These are phyloP conservation scores for Alternaria hordeiaustralica DNA, from an alignment of 2,329 filamentous ascomycete genomes.

Conservation along the genomic window DNA sequence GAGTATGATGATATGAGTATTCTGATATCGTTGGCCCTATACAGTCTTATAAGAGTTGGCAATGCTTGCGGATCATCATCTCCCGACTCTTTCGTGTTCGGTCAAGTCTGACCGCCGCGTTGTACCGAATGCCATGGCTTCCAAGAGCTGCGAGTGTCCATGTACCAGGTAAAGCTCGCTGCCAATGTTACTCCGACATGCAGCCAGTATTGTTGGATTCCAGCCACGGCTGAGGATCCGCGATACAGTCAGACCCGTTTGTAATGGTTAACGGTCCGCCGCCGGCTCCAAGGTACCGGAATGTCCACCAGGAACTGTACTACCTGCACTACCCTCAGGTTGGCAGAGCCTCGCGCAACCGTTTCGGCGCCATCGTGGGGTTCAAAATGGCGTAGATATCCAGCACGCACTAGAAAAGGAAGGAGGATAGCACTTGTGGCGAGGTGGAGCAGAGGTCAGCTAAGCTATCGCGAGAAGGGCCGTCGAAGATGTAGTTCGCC, in stretches of 20 bases:
- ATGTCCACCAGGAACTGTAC: neutral
- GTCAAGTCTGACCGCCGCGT: neutral
- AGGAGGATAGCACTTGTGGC: slow-evolving; percentile 8
- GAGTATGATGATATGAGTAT: neutral
- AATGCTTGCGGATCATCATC: neutral
- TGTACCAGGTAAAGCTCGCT: slow-evolving; percentile 9
- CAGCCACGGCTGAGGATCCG: neutral
- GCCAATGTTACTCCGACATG: slow-evolving; percentile 1
- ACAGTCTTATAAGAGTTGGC: neutral
- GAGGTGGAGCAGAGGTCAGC: neutral
- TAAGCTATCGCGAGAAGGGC: slow-evolving; percentile 3
- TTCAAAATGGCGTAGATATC: neutral
- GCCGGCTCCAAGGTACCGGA: slow-evolving; percentile 12
- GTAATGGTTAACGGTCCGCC: slow-evolving; percentile 17
- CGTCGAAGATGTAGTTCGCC: slow-evolving; percentile 13
- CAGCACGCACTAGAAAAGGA: slow-evolving; percentile 1
- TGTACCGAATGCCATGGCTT: slow-evolving; percentile 20
- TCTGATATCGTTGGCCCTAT: neutral
- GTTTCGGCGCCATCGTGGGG: slow-evolving; percentile 6
- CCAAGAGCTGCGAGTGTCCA: slow-evolving; percentile 20
- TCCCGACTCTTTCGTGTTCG: neutral
- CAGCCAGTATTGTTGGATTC: neutral
- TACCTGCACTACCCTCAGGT: neutral
- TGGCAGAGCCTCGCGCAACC: neutral
- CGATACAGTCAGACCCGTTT: slow-evolving; percentile 13